A percentile compares a stretch with the other conserved stretches of the same genome.
These are phyloP conservation scores for Aspergillus panamensis DNA, from an alignment of 495 filamentous ascomycete genomes.

Conservation along the genomic window DNA sequence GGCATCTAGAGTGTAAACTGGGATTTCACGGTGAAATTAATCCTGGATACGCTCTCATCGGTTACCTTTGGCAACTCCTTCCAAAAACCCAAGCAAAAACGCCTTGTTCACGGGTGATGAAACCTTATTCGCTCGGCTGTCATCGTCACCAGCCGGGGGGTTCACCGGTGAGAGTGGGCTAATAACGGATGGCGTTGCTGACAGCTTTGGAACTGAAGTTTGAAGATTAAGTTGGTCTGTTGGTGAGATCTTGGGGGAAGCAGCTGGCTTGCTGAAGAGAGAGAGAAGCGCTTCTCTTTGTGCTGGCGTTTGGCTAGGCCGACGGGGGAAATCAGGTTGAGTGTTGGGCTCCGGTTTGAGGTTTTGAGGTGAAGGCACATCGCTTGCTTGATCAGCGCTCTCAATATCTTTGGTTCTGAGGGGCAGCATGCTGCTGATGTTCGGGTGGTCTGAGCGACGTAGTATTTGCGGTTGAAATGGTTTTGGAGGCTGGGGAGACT, in stretches of 20 bases:
- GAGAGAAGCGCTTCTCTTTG: constrained; percentile 68
- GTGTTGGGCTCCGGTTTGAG: constrained; percentile 6
- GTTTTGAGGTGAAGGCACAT: not conserved
- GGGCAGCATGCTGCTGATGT: constrained; percentile 24
- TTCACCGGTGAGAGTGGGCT: constrained; percentile 48
- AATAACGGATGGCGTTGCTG: constrained; percentile 33
- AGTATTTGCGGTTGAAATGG: constrained; percentile 60
- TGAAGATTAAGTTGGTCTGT: constrained; percentile 27
- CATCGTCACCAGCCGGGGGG: constrained; percentile 41
- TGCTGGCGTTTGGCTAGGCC: constrained; percentile 49
- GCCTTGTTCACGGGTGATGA: constrained; percentile 68
- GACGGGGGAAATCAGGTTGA: constrained; percentile 33
- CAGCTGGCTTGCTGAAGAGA: constrained; percentile 61
- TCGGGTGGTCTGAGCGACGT: constrained; percentile 47
- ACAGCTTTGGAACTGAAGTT: constrained; percentile 18
- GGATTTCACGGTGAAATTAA: not conserved
- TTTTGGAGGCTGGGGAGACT: constrained; percentile 36
- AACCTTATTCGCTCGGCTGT: constrained; percentile 37
- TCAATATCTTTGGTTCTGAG: constrained; percentile 19
- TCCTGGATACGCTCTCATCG: constrained; percentile 19
- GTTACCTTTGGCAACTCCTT: constrained; percentile 52
- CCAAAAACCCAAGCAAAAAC: constrained; percentile 77
- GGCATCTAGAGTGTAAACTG: not conserved
- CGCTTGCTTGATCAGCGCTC: constrained; percentile 12
- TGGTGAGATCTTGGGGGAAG: constrained; percentile 25